Evolutionary conservation across 2,329 filamentous ascomycete genomes (phyloP).

Genomic region (Cladorrhinum sp.): DNA sequence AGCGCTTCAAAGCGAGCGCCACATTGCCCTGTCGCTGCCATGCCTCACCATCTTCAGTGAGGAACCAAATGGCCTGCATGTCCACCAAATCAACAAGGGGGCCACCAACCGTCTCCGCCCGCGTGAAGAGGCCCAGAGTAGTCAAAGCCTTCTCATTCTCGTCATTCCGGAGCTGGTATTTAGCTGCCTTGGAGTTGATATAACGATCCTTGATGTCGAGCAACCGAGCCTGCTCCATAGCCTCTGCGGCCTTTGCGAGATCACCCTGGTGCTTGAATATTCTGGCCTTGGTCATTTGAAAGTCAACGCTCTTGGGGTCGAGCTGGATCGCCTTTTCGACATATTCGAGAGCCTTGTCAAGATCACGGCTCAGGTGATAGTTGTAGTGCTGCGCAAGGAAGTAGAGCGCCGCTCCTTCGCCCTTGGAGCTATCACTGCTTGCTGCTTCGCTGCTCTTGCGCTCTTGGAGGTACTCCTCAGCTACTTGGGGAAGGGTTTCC

Average conservation of each 20-base stretch:
- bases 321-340: constrained; percentile 80
- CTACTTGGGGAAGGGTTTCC: constrained; percentile 69
- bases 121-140: constrained; percentile 90
- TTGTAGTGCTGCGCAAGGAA: constrained; percentile 98
- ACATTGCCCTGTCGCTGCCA: constrained; percentile 78
- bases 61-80: constrained; percentile 98
- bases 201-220: constrained; percentile 90
- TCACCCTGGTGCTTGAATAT: constrained; percentile 91
- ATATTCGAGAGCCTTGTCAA: constrained; percentile 75
- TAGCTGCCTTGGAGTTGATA: constrained; percentile 97
- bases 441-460: constrained; percentile 39
- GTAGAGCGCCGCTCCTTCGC: constrained; percentile 78
- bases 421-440: constrained; percentile 51
- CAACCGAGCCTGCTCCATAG: constrained; percentile 82
- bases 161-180: constrained; percentile 92
- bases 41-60: constrained; percentile 92
- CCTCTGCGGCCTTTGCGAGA: constrained; percentile 71
- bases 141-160: constrained; percentile 81
- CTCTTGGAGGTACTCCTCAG: constrained; percentile 71
- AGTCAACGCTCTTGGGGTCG: constrained; percentile 79
- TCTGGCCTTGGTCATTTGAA: constrained; percentile 90
- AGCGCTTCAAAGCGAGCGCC: constrained; percentile 85
- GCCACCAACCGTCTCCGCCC: constrained; percentile 83
- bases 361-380: constrained; percentile 80
- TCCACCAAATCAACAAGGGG: constrained; percentile 88